phyloP scores from a whole-genome alignment of 129 eudicot species.

The Logfia minima region DNA sequence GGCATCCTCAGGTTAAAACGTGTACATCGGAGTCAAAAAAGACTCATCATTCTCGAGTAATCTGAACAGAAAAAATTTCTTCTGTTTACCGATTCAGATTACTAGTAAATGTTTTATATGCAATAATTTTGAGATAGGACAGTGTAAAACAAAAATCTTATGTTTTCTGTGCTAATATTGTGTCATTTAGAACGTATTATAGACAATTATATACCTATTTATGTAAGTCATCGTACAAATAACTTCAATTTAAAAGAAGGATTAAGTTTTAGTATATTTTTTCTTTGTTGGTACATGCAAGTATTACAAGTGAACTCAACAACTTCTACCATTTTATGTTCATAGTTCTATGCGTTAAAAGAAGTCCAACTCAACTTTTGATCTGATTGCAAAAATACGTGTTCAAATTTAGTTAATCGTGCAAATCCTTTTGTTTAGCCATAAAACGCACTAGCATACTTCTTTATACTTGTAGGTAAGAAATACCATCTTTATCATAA shows the following conservation, averaged over 20 bases:
- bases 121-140: too few relatives aligned
- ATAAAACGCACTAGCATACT: not conserved
- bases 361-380: not conserved
- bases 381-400: not conserved
- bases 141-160: too few relatives aligned
- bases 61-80: too few relatives aligned
- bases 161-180: too few relatives aligned
- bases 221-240: too few relatives aligned
- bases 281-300: not conserved
- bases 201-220: too few relatives aligned
- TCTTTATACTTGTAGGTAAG: not conserved
- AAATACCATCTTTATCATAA: not conserved
- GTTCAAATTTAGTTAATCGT: not conserved
- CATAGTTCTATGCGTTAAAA: not conserved
- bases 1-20: accelerated
- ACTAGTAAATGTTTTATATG: too few relatives aligned
- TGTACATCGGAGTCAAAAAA: too few relatives aligned
- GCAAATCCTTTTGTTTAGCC: not conserved
- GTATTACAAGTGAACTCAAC: not conserved
- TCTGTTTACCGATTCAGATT: too few relatives aligned
- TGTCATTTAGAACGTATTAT: not conserved
- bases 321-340: not conserved
- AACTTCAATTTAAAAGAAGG: too few relatives aligned
- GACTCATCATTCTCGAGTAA: too few relatives aligned
- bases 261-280: too few relatives aligned